These are phyloP conservation scores for Penicillium sumatraense DNA, from an alignment of 2,329 filamentous ascomycete species.

Conservation along the genomic window DNA sequence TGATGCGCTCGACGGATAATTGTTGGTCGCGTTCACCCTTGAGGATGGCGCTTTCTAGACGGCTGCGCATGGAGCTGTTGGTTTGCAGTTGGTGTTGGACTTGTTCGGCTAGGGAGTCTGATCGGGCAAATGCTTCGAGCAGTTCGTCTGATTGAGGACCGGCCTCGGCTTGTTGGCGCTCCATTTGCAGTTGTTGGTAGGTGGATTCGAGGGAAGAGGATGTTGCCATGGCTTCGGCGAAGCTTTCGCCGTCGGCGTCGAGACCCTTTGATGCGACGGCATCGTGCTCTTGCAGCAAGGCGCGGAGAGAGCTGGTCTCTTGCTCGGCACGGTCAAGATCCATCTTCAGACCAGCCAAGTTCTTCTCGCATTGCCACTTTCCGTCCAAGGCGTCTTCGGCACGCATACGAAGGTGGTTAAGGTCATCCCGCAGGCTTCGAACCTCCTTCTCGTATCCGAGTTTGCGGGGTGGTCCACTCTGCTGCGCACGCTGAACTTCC, in stretches of 20 bases:
- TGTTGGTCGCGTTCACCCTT: slow-evolving; percentile 85
- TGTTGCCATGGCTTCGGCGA: slow-evolving; percentile 58
- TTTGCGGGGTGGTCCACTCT: slow-evolving; percentile 68
- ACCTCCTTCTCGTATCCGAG: slow-evolving; percentile 86
- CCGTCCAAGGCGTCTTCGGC: slow-evolving; percentile 94
- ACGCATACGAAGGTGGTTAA: slow-evolving; percentile 79
- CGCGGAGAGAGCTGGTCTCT: slow-evolving; percentile 83
- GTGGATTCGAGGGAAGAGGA: slow-evolving; percentile 75
- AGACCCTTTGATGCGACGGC: slow-evolving; percentile 71
- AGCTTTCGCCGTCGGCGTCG: slow-evolving; percentile 49
- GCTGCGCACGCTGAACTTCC: slow-evolving; percentile 75
- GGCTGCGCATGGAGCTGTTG: slow-evolving; percentile 74
- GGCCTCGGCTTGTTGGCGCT: slow-evolving; percentile 69
- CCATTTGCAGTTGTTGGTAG: slow-evolving; percentile 72
- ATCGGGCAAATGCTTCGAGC: slow-evolving; percentile 72
- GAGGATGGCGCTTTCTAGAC: slow-evolving; percentile 77
- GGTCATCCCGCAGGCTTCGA: slow-evolving; percentile 76
- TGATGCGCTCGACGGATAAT: slow-evolving; percentile 79
- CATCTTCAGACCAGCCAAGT: slow-evolving; percentile 87
- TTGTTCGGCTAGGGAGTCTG: slow-evolving; percentile 78
- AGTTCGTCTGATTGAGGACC: slow-evolving; percentile 74
- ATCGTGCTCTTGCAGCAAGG: slow-evolving; percentile 79
- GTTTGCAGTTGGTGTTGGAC: slow-evolving; percentile 79
- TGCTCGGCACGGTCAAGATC: slow-evolving; percentile 94
- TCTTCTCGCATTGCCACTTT: slow-evolving; percentile 95